phyloP scores from a whole-genome alignment of 345 rosid species.

The Hevea brasiliensis region DNA sequence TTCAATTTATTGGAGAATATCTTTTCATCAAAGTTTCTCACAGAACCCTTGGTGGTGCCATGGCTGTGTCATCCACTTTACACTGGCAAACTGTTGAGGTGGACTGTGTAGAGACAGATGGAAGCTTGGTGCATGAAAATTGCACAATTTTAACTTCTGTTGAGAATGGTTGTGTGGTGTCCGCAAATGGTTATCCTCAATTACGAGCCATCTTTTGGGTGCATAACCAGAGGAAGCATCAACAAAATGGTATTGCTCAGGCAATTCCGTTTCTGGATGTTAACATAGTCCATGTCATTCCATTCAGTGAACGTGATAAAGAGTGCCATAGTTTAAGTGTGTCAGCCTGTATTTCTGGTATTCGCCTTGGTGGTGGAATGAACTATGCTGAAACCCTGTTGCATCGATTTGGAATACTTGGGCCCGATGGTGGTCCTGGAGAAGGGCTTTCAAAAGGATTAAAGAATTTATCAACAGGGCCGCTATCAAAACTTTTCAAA shows the following conservation, averaged over 20 bases:
- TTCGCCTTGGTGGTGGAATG: constrained; percentile 98
- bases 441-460: constrained; percentile 78
- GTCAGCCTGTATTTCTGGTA: constrained; percentile 79
- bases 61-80: constrained; percentile 80
- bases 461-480: constrained; percentile 74
- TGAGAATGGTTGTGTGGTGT: constrained; percentile 42
- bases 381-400: constrained; percentile 80
- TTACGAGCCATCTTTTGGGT: constrained; percentile 90
- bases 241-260: constrained; percentile 36
- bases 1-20: constrained; percentile 79
- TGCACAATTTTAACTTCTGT: constrained; percentile 17
- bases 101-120: constrained; percentile 77
- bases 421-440: constrained; percentile 94
- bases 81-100: constrained; percentile 81
- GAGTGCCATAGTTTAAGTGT: constrained; percentile 84
- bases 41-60: constrained; percentile 96
- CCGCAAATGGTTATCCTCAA: constrained; percentile 47
- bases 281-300: constrained; percentile 76
- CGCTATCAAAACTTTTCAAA: constrained; percentile 80
- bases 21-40: constrained; percentile 76
- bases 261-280: constrained; percentile 70
- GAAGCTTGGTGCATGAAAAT: constrained; percentile 42
- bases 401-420: constrained; percentile 91
- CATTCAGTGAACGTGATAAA: constrained; percentile 73
- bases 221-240: constrained; percentile 50